Percentiles rank a stretch among this genome's conserved stretches.
These are phyloP conservation scores for Mallotus repandus DNA, from an alignment of 441 rosid genomes.

Conservation along the genomic window DNA sequence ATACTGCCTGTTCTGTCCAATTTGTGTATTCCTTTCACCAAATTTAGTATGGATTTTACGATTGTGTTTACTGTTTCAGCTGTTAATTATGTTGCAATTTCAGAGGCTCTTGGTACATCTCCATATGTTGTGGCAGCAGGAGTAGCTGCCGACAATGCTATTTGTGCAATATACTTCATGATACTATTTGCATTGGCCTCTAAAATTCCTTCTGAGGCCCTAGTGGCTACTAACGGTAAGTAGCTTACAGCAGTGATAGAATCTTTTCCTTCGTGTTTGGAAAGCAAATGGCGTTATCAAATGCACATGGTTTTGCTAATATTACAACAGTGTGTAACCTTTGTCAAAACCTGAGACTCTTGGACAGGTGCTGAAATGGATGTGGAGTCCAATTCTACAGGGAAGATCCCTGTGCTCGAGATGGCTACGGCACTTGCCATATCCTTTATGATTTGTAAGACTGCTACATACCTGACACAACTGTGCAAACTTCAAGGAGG, in stretches of 20 bases:
- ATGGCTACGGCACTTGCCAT: conserved; percentile 52
- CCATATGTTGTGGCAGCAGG: conserved; percentile 83
- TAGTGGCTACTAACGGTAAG: conserved; percentile 42
- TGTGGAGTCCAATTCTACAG: conserved; percentile 29
- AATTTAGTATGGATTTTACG: conserved; percentile 17
- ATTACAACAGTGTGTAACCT: neutral
- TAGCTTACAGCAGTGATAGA: conserved; percentile 1
- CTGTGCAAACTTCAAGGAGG: conserved; percentile 59
- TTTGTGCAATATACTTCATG: conserved; percentile 63
- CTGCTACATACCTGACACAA: conserved; percentile 42
- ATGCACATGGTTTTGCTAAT: neutral
- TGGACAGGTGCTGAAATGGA: conserved; percentile 40
- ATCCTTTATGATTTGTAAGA: conserved; percentile 66
- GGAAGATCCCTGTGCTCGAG: conserved; percentile 48
- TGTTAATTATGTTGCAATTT: conserved; percentile 77
- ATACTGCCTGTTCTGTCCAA: no score
- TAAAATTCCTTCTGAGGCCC: conserved; percentile 54
- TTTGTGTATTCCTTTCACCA: conserved; percentile 11
- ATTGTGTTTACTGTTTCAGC: conserved; percentile 40
- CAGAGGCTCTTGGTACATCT: conserved; percentile 68
- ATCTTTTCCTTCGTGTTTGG: neutral
- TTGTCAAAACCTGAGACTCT: conserved; percentile 17
- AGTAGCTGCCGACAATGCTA: conserved; percentile 78
- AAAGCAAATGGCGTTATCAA: neutral
- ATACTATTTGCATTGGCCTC: conserved; percentile 65